Evolutionary conservation across 1,139 yeast species (phyloP).

Genomic region (Taphrina flavorubra): DNA sequence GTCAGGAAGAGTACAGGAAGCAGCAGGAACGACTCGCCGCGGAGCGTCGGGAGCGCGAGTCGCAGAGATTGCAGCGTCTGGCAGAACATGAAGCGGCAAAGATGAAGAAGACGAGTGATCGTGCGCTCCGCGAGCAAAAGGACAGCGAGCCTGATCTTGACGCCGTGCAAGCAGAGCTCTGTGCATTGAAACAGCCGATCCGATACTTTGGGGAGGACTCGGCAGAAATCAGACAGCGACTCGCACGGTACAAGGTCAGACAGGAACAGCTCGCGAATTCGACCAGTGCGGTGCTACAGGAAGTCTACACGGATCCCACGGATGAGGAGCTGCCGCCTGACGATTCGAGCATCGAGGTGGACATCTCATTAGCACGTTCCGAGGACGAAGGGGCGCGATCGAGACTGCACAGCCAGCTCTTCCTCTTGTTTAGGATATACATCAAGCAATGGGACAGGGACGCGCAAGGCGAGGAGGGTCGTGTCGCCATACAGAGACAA

Average conservation of each 20-base stretch:
- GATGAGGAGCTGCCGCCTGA: constrained; percentile 18
- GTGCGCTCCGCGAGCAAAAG: constrained; percentile 35
- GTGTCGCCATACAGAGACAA: not conserved
- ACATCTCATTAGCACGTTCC: constrained; percentile 51
- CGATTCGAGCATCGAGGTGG: constrained; percentile 44
- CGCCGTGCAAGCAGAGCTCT: constrained; percentile 57
- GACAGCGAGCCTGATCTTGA: constrained; percentile 9
- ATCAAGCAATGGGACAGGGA: constrained; percentile 46
- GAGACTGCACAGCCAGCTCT: not conserved
- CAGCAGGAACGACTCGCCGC: constrained; percentile 49
- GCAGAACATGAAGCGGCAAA: constrained; percentile 44
- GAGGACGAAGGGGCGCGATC: constrained; percentile 14
- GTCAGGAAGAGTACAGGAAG: constrained; percentile 46
- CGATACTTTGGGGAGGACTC: constrained; percentile 59
- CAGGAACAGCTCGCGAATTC: constrained; percentile 22
- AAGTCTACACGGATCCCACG: constrained; percentile 17
- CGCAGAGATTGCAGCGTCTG: constrained; percentile 43
- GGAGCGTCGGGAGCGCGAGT: constrained; percentile 46
- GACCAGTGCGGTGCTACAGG: constrained; percentile 6
- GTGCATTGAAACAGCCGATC: constrained; percentile 55
- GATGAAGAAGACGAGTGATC: constrained; percentile 32
- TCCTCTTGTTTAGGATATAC: constrained; percentile 1
- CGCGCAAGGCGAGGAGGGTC: not conserved
- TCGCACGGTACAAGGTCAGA: constrained; percentile 43
- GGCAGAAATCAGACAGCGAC: constrained; percentile 46